A percentile compares a stretch with the other conserved stretches of the same genome.
Conservation (phyloP, 2,329 filamentous ascomycete genomes). For the Cladosporium sp. region DNA sequence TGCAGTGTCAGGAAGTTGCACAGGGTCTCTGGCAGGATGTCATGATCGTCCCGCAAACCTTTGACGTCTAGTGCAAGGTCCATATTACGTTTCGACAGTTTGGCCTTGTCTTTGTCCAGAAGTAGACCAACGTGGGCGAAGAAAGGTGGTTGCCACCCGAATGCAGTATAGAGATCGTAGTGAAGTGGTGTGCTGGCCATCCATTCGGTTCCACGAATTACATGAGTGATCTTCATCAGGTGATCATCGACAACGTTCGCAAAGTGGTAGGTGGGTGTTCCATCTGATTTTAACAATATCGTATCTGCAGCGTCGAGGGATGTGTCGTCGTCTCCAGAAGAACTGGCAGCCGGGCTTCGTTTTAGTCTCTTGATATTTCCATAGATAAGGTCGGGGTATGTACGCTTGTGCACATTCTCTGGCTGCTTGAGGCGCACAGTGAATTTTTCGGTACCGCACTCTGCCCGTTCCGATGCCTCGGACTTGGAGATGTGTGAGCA, state of each 20-base stretch:
- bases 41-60: slow-evolving; percentile 52
- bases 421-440: slow-evolving; percentile 72
- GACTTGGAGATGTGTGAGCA: slow-evolving; percentile 64
- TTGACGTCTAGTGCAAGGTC: slow-evolving; percentile 54
- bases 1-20: slow-evolving; percentile 80
- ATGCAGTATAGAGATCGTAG: slow-evolving; percentile 51
- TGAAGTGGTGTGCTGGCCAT: slow-evolving; percentile 86
- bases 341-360: slow-evolving; percentile 23
- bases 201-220: slow-evolving; percentile 94
- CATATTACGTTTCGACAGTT: slow-evolving; percentile 68
- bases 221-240: slow-evolving; percentile 91
- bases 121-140: slow-evolving; percentile 50
- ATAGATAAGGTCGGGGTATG: slow-evolving; percentile 75
- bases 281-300: slow-evolving; percentile 86
- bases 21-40: slow-evolving; percentile 61
- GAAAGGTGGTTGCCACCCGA: slow-evolving; percentile 44
- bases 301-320: slow-evolving; percentile 67
- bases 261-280: slow-evolving; percentile 91
- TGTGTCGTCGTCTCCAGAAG: slow-evolving; percentile 27
- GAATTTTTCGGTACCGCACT: slow-evolving; percentile 60
- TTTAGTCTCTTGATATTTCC: slow-evolving; percentile 53
- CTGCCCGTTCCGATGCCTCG: slow-evolving; percentile 68
- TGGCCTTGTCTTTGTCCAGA: slow-evolving; percentile 44
- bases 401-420: slow-evolving; percentile 51
- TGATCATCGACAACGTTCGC: slow-evolving; percentile 97